phyloP scores from a whole-genome alignment of 768 basidiomycete species.

The Russula ochroleuca region DNA sequence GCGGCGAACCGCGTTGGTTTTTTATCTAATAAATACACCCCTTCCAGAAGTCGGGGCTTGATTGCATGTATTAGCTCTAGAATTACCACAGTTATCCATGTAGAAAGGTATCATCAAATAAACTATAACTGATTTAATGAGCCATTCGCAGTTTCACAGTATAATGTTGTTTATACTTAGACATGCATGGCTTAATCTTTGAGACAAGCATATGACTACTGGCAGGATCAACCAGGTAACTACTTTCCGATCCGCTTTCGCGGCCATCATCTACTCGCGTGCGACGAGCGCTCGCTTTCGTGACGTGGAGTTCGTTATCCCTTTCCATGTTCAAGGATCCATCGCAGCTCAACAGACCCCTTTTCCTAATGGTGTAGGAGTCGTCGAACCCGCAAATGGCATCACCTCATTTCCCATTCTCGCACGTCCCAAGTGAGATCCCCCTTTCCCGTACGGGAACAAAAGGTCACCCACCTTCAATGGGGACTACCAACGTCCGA shows the following conservation, averaged over 20 bases:
- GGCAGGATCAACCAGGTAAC: conserved; percentile 84
- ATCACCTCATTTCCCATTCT: conserved; percentile 45
- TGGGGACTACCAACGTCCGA: conserved; percentile 19
- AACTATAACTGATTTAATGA: conserved; percentile 83
- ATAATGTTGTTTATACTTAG: conserved; percentile 57
- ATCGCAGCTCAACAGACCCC: neutral
- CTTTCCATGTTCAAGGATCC: neutral
- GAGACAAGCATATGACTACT: conserved; percentile 83
- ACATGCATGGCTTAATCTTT: conserved; percentile 83
- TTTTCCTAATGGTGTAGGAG: conserved; percentile 13
- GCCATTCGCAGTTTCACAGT: conserved; percentile 79
- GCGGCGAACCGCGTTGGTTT: conserved; percentile 62
- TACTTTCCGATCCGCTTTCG: conserved; percentile 51
- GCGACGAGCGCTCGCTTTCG: conserved; percentile 28
- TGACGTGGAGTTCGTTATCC: conserved; percentile 13
- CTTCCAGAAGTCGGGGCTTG: conserved; percentile 24
- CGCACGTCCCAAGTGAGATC: conserved; percentile 42
- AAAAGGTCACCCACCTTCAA: conserved; percentile 33
- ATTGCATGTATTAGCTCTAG: conserved; percentile 57
- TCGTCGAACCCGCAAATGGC: conserved; percentile 29
- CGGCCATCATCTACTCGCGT: conserved; percentile 27
- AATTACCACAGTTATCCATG: conserved; percentile 79
- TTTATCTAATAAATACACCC: conserved; percentile 48
- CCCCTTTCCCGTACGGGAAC: conserved; percentile 32
- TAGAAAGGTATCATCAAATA: conserved; percentile 73